Evolutionary conservation across 176 grass and related monocot species (phyloP).

Genomic region (Avena eriantha): DNA sequence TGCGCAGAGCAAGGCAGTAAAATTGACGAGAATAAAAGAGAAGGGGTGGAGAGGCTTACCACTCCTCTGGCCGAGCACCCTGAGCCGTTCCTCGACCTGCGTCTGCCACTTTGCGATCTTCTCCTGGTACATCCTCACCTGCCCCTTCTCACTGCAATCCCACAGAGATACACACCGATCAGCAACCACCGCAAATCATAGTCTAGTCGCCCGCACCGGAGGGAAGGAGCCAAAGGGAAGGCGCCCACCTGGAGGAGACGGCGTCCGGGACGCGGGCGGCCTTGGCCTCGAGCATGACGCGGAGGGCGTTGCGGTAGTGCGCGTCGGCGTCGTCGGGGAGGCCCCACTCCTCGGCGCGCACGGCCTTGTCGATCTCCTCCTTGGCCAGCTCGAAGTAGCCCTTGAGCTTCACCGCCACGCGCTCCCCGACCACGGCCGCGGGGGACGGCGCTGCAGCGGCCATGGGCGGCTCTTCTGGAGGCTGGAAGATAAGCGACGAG

Average conservation of each 20-base stretch:
- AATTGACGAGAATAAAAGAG: background rate
- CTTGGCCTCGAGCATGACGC: conserved; percentile 90
- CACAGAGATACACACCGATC: background rate
- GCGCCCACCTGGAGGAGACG: conserved; percentile 66
- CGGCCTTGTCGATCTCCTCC: conserved; percentile 96
- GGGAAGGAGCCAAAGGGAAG: background rate
- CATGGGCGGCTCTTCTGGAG: conserved; percentile 26
- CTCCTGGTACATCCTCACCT: conserved; percentile 84
- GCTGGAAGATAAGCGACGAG: conserved; percentile 38
- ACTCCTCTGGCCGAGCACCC: conserved; percentile 70
- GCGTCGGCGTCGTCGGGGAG: conserved; percentile 69
- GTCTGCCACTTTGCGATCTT: conserved; percentile 93
- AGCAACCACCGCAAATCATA: conserved; percentile 25
- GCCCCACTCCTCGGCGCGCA: conserved; percentile 90
- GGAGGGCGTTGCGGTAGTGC: conserved; percentile 83
- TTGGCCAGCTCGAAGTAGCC: conserved; percentile 98
- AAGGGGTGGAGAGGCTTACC: conserved; percentile 32
- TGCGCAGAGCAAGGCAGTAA: background rate
- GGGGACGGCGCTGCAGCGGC: conserved; percentile 31
- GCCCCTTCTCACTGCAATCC: conserved; percentile 67
- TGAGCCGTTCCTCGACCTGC: conserved; percentile 77
- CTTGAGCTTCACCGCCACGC: conserved; percentile 85
- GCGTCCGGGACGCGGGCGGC: conserved; percentile 80
- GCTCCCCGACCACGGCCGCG: conserved; percentile 72
- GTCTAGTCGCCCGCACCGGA: background rate